These are phyloP conservation scores for Yamadazyma philogaea DNA, from an alignment of 805 yeast genomes.

Conservation along the genomic window DNA sequence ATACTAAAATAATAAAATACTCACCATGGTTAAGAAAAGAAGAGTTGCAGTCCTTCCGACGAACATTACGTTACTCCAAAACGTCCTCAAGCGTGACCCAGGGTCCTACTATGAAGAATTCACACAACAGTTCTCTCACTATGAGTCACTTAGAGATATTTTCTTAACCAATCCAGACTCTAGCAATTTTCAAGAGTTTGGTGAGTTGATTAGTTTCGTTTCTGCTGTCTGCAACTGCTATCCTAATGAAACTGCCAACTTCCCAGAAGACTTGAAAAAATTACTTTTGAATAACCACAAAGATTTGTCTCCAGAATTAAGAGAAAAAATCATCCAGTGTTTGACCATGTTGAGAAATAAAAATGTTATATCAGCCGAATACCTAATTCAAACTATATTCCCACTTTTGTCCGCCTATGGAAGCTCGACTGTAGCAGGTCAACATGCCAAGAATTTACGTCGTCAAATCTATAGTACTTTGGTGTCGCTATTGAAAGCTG, in stretches of 20 bases:
- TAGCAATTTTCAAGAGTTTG: constrained; percentile 59
- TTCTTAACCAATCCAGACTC: constrained; percentile 64
- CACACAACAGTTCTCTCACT: constrained; percentile 86
- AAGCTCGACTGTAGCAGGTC: constrained; percentile 38
- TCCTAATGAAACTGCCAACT: constrained; percentile 81
- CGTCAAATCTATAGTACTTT: constrained; percentile 78
- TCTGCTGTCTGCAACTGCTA: constrained; percentile 89
- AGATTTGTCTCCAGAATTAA: constrained; percentile 75
- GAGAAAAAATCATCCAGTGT: constrained; percentile 89
- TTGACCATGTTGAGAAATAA: constrained; percentile 88
- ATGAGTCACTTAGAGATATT: constrained; percentile 85
- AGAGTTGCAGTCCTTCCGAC: constrained; percentile 93
- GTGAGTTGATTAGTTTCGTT: constrained; percentile 84
- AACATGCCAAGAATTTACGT: constrained; percentile 78
- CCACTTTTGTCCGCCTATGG: constrained; percentile 74
- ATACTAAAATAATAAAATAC: constrained; percentile 2
- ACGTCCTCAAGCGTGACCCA: constrained; percentile 91
- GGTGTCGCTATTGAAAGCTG: constrained; percentile 72
- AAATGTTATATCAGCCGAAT: constrained; percentile 73
- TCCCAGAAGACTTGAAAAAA: constrained; percentile 75
- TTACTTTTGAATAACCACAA: constrained; percentile 74
- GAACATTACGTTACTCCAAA: constrained; percentile 86
- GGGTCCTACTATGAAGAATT: constrained; percentile 93
- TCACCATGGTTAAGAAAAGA: constrained; percentile 73
- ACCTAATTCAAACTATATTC: constrained; percentile 79